Evolutionary conservation across 2,329 filamentous ascomycete species (phyloP), one percentile per base, ranked within the genome.

Genomic region (Xylariaceae sp.): DNA sequence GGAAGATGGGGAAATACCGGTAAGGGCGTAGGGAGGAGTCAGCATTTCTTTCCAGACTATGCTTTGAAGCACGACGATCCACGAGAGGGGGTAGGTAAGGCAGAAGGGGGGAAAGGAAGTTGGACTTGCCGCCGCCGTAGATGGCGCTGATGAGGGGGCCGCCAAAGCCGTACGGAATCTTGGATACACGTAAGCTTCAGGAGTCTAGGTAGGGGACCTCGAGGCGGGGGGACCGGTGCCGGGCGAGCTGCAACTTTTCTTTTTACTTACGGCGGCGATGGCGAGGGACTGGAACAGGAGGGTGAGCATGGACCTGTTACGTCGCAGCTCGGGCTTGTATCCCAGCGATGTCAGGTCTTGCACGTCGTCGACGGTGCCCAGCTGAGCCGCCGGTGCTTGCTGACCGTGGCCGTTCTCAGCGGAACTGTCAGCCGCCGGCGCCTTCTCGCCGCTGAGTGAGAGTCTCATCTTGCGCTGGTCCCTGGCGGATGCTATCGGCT

Each of bases 241-340:
- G 31, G 18, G 27, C 4, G 26, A 15, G 6, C 33, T 42, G 7
- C 39, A 35, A n/a, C 12, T 30, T 11, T n/a, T n/a, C n/a, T n/a
- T n/a, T 5, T 25, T 16, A 28, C 19, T 29, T 34, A 61, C 58
- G 14, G 74, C 73, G 19, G 74, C 72, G 19, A 78, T 77, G 15
- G 74, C 72, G 6, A 79, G 57, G 0, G 69, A 70, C 51, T 78
- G 74, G 50, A 79, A 80, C 10, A 79, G 60, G 1, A 80, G 57
- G 0, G 73, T 77, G 41, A 70, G 63, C 46, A 78, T 65, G 0
- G 74, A 77, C 19, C 76, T 65, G 41, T 79, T 80, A 15, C 73
- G 67, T 14, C 53, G 58, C 13, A 80, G 58, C 46, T 76, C 72
- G 4, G 70, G 65, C 36, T 64, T 70, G 55, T 80, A 80, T 18